Evolutionary conservation across 164 flowering plant genomes (phyloP).

Genomic region (Litsea cubeba): DNA sequence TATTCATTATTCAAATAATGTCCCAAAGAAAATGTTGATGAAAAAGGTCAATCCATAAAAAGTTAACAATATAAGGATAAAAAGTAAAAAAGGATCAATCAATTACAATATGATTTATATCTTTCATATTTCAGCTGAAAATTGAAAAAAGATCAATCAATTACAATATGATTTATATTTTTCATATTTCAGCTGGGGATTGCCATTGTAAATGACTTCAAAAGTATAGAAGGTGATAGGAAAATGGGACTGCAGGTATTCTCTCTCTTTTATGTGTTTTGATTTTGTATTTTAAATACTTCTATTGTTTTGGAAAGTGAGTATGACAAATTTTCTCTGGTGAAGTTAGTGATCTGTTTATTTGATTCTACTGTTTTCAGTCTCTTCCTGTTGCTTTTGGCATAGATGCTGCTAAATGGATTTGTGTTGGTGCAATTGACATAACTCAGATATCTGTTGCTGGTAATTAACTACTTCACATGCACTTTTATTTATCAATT

Average conservation of each 20-base stretch:
- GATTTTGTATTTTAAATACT: background rate
- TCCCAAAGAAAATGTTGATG: background rate
- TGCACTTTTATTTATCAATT: no score
- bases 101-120: no score
- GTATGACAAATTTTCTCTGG: background rate
- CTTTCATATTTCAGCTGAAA: no score
- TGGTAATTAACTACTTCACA: conserved; percentile 33
- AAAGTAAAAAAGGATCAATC: no score
- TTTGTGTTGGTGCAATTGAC: conserved; percentile 91
- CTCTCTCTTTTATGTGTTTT: background rate
- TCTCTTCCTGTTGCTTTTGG: conserved; percentile 97
- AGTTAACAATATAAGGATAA: no score
- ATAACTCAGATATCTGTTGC: conserved; percentile 80
- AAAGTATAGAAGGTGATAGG: conserved; percentile 91
- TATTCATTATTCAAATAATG: background rate
- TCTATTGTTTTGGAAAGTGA: background rate
- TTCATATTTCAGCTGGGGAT: conserved; percentile 65
- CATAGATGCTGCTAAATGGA: conserved; percentile 93
- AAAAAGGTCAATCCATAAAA: background rate
- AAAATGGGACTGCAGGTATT: conserved; percentile 86
- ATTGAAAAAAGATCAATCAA: background rate
- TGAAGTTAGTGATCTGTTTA: background rate
- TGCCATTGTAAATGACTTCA: conserved; percentile 93
- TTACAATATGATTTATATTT: conserved; percentile 5
- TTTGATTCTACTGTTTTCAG: conserved; percentile 30